Evolutionary conservation across 177 flowering plant genomes (phyloP), one percentile per base, ranked within the genome.

Genomic region (Tripterygium wilfordii): DNA sequence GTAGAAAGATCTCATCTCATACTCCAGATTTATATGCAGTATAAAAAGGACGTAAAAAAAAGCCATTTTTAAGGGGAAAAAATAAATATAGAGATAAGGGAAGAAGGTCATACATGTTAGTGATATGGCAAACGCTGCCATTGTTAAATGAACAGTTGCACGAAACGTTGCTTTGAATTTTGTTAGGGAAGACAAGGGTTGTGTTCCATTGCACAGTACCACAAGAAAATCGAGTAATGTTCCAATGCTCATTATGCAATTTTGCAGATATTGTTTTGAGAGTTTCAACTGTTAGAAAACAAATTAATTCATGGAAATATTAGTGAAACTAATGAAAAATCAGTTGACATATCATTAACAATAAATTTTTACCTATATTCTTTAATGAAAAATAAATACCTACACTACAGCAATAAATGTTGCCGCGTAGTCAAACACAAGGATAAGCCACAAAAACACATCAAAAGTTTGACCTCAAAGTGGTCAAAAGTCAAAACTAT

Each of bases 101-200:
- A 46, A 42, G 1, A 45, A 33, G 51, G 8, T 5, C 68, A 25
- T 79, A 80, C 86, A 77, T 66, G 52, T 36, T 50, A 22, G 77
- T 72, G 51, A 80, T 55, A 45, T 74, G 78, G 58, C 78, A 77
- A 48, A 61, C 42, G 3, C 66, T 60, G 45, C n/a, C 22, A 27
- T 17, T 29, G 13, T 35, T 14, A 13, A 30, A 49, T 2, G 71
- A 17, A 36, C 82, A 77, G 51, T 73, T 25, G 46, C 82, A 77
- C 5, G 55, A 49, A 48, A 77, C 58, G 42, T 41, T 58, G 61
- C 64, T 60, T 0, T 26, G 0, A n/a, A 45, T 17, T 10, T 10
- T 7, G 12, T 0, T 7, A 0, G 1, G 16, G n/a, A n/a, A n/a
- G 25, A 10, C 25, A 1, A 43, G 2, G 26, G 17, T 38, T 10